These are phyloP conservation scores for Asterophora lycoperdoides DNA, from an alignment of 768 basidiomycete species.

Conservation along the genomic window DNA sequence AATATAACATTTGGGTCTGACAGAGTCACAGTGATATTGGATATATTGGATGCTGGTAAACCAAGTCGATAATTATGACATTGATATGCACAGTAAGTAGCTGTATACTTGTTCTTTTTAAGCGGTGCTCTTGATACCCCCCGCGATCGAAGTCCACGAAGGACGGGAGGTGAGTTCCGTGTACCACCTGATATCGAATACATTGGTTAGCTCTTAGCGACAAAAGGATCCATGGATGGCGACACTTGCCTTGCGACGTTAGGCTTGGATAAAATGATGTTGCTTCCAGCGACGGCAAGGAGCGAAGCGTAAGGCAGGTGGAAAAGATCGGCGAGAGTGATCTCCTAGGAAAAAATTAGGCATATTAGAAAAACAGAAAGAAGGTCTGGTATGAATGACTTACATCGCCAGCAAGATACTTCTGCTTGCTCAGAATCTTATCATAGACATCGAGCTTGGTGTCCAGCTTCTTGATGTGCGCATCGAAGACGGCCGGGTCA, in stretches of 20 bases:
- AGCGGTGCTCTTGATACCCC: conserved; percentile 8
- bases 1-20: too few relatives aligned
- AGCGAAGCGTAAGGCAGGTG: conserved; percentile 18
- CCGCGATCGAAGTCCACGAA: conserved; percentile 23
- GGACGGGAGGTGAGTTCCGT: conserved; percentile 17
- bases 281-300: conserved; percentile 13
- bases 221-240: neutral
- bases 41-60: too few relatives aligned
- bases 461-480: conserved; percentile 25
- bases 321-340: conserved; percentile 19
- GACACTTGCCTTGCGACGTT: conserved; percentile 13
- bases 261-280: conserved; percentile 10
- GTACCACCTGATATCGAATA: conserved; percentile 17
- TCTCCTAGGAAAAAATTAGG: too few relatives aligned
- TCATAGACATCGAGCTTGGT: conserved; percentile 51
- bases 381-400: conserved; percentile 7
- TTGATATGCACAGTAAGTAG: too few relatives aligned
- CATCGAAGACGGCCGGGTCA: conserved; percentile 18
- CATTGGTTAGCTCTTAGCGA: too few relatives aligned
- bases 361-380: too few relatives aligned
- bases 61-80: too few relatives aligned
- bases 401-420: conserved; percentile 55
- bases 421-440: conserved; percentile 45
- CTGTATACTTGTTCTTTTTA: too few relatives aligned
- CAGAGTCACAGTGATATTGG: too few relatives aligned